Conservation (phyloP, 306 rosid genomes). For the Arachis stenosperma region DNA sequence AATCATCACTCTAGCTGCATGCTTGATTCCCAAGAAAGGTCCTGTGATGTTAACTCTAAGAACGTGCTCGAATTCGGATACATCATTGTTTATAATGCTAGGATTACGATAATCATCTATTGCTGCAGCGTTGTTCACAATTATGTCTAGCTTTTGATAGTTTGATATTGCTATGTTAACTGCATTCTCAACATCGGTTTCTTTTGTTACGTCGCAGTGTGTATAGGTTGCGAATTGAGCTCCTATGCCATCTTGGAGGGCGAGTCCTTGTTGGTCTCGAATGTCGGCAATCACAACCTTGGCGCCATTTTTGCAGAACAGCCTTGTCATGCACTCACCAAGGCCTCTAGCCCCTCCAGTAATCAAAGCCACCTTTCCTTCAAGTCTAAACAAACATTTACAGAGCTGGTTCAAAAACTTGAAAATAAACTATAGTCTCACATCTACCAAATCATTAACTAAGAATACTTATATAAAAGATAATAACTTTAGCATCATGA, state of each 20-base stretch:
- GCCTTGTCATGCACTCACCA: slow-evolving; percentile 43
- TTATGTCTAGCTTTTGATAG: slow-evolving; percentile 55
- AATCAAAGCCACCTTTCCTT: slow-evolving; percentile 45
- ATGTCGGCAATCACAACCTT: slow-evolving; percentile 46
- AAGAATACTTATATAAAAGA: too few relatives aligned
- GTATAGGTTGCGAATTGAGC: not conserved
- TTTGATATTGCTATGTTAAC: slow-evolving; percentile 13
- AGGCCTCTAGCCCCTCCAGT: slow-evolving; percentile 45
- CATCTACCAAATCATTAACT: too few relatives aligned
- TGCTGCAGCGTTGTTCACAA: slow-evolving; percentile 53
- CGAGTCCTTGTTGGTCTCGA: slow-evolving; percentile 35
- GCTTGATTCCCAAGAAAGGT: slow-evolving; percentile 44
- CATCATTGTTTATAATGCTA: slow-evolving; percentile 40
- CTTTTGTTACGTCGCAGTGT: slow-evolving; percentile 47
- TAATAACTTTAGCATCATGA: too few relatives aligned
- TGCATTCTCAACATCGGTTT: slow-evolving; percentile 27
- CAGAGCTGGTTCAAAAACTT: not conserved
- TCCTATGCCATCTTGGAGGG: slow-evolving; percentile 15
- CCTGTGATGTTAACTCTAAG: slow-evolving; percentile 39
- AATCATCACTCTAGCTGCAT: slow-evolving; percentile 47
- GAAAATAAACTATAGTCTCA: too few relatives aligned
- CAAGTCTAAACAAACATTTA: not conserved
- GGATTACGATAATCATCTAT: not conserved
- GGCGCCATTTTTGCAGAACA: slow-evolving; percentile 43
- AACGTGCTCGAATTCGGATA: slow-evolving; percentile 30